Base-by-base conservation (phyloP, 2,329 filamentous ascomycete species). In the Diaporthe sp. region DNA sequence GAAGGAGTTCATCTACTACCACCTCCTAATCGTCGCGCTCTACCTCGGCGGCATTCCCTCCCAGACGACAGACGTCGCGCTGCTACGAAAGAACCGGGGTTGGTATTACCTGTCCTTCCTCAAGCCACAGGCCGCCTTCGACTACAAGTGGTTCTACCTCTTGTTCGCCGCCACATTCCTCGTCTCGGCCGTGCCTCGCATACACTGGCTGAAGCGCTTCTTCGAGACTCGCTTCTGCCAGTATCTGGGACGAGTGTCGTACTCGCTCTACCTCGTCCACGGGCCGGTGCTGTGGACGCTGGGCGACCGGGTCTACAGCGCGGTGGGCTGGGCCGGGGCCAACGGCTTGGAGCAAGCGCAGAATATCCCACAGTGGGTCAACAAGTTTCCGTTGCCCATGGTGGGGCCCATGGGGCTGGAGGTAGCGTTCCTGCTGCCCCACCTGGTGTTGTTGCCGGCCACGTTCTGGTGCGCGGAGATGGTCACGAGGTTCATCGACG, bases 91-190 rank as follows among this genome's bases (percentile, higher is more conserved):
- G 34, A 91, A 88, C 22, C 88, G 90, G 0, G 91, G 92, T 3
- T 93, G 91, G 91, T 87, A 88, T 77, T 90, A 86, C 77, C 82
- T 92, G 19, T 90, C 91, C 0, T 87, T 86, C 75, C 84, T 94
- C 74, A 93, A 92, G 76, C 91, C 92, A 0, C 91, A 93, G 79
- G 92, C 92, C 1, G 89, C 92, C 15, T 92, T 87, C 78, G 90
- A 93, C 80, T 88, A 87, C 80, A 93, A 93, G 82, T 93, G 91
- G 91, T 93, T 93, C 82, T 93, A 88, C 80, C 86, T 93, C 3
- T 92, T 92, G 80, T 90, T 88, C 84, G 91, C 91, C 0, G 87
- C 92, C 1, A 84, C 86, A 34, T 86, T 92, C 71, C 80, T 92
- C 0, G 87, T 94, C 0, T 84, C 88, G 1, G 86, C 88, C 0